Evolutionary conservation across 139 green algal genomes (phyloP).

Genomic region (Closterium sp.): DNA sequence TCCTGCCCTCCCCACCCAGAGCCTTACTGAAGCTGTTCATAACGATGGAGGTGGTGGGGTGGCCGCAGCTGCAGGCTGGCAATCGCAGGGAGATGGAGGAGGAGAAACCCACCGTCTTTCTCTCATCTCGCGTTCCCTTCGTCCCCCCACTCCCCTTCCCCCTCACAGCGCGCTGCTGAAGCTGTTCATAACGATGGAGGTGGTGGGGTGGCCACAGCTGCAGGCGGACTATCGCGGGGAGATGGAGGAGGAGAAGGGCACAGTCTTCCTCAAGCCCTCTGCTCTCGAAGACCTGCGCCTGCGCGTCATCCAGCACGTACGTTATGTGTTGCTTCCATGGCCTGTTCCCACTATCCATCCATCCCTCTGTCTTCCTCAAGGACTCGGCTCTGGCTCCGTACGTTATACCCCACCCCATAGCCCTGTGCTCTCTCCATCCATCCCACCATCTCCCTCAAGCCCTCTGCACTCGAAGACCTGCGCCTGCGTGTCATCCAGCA

Average conservation of each 20-base stretch:
- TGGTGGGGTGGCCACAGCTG: slow-evolving; percentile 73
- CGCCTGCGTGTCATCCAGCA: slow-evolving; percentile 53
- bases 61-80: slow-evolving; percentile 52
- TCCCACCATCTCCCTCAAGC: neutral
- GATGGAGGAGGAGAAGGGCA: slow-evolving; percentile 66
- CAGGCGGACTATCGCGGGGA: slow-evolving; percentile 61
- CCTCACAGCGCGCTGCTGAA: slow-evolving; percentile 77
- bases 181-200: slow-evolving; percentile 80
- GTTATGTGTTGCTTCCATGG: too few relatives aligned
- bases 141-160: too few relatives aligned
- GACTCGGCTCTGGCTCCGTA: too few relatives aligned
- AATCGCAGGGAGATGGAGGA: slow-evolving; percentile 71
- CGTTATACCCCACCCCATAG: too few relatives aligned
- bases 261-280: neutral
- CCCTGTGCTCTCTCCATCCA: slow-evolving; percentile 30
- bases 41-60: slow-evolving; percentile 80
- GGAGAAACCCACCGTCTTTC: slow-evolving; percentile 52
- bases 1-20: too few relatives aligned
- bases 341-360: too few relatives aligned
- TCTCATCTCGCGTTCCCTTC: too few relatives aligned
- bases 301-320: slow-evolving; percentile 53
- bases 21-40: slow-evolving; percentile 87
- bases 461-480: slow-evolving; percentile 31
- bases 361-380: too few relatives aligned
- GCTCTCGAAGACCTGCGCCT: slow-evolving; percentile 41